A percentile compares a stretch with the other conserved stretches of the same genome.
Evolutionary conservation across 352 stramenopile genomes (phyloP).

Genomic region (Phytophthora rubi): DNA sequence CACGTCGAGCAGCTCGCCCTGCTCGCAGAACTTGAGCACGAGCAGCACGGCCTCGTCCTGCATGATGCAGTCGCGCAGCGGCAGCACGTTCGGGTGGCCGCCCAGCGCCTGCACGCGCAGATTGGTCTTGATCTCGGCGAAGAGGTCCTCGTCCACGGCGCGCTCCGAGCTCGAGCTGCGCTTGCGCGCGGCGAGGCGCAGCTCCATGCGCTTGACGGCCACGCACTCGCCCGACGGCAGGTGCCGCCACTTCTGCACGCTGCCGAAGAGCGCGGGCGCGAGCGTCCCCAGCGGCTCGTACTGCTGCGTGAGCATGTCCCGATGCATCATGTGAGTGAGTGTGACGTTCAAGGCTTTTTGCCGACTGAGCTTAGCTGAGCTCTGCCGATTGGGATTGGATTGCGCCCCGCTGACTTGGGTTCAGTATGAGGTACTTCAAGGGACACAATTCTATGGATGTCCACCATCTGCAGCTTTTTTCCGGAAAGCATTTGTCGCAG

Average conservation of each 20-base stretch:
- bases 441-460: conserved; percentile 24
- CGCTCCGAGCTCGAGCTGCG: conserved; percentile 57
- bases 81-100: conserved; percentile 74
- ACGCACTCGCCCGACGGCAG: conserved; percentile 55
- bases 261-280: conserved; percentile 73
- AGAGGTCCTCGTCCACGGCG: conserved; percentile 70
- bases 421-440: conserved; percentile 36
- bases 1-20: conserved; percentile 77
- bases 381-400: too few relatives aligned
- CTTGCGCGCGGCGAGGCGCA: conserved; percentile 52
- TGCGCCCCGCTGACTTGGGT: conserved; percentile 9
- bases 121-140: conserved; percentile 76
- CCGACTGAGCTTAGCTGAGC: conserved; percentile 14
- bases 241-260: conserved; percentile 72
- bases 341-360: conserved; percentile 19
- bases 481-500: conserved; percentile 17
- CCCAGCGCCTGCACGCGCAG: conserved; percentile 61
- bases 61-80: conserved; percentile 69
- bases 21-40: conserved; percentile 71
- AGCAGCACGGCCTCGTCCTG: conserved; percentile 69
- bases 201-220: conserved; percentile 85
- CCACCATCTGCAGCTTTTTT: conserved; percentile 22
- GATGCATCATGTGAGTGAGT: not conserved
- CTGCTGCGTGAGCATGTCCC: conserved; percentile 28
- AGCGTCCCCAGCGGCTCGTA: conserved; percentile 74